Evolutionary conservation across 805 yeast genomes (phyloP).

Genomic region (Zygosaccharomyces lentus): DNA sequence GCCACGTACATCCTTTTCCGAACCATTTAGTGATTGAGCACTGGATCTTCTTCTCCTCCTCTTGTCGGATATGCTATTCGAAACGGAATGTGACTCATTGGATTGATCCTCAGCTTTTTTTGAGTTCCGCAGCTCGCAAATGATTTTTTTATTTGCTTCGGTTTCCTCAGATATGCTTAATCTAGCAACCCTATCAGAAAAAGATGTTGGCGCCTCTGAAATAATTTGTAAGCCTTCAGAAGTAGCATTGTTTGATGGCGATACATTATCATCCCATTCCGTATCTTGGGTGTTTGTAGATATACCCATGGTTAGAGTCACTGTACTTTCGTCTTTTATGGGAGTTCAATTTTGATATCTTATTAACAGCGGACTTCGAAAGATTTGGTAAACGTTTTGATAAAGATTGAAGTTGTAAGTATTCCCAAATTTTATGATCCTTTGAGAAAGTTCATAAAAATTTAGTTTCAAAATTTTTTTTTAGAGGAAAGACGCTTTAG

Average conservation of each 20-base stretch:
- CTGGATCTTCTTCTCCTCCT: constrained; percentile 31
- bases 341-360: not conserved
- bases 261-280: not conserved
- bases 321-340: no score
- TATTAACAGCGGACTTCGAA: not conserved
- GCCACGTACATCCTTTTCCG: constrained; percentile 1
- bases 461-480: not conserved
- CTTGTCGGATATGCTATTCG: constrained; percentile 8
- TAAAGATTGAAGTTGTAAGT: no score
- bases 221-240: not conserved
- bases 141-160: constrained; percentile 12
- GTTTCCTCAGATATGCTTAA: constrained; percentile 25
- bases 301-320: not conserved
- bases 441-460: not conserved
- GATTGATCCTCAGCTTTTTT: constrained; percentile 1
- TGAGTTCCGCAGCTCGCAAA: constrained; percentile 7
- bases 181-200: constrained; percentile 25
- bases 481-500: not conserved
- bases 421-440: not conserved
- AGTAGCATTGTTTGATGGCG: not conserved
- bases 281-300: not conserved
- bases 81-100: not conserved
- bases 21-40: constrained; percentile 13
- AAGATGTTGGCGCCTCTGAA: constrained; percentile 3
- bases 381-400: not conserved